These are phyloP conservation scores for Knoxia roxburghii DNA, from an alignment of 257 asterid species.

Conservation along the genomic window DNA sequence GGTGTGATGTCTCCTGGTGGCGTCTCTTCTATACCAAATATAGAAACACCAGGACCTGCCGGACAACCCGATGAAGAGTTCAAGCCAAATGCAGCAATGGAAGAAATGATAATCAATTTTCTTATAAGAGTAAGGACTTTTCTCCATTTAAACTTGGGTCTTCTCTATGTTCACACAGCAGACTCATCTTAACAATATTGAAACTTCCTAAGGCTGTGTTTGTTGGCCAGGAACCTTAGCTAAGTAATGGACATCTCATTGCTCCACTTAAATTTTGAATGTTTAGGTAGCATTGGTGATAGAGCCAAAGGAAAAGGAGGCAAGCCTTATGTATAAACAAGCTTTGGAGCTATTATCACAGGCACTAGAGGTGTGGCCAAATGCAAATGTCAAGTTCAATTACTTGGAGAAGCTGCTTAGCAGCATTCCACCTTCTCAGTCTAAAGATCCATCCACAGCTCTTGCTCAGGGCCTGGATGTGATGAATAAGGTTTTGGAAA, in stretches of 20 bases:
- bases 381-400: conserved; percentile 96
- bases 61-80: conserved; percentile 99
- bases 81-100: conserved; percentile 99
- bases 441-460: conserved; percentile 99
- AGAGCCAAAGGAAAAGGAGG: conserved; percentile 98
- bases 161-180: no score
- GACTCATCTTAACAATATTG: neutral
- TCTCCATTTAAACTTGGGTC: no score
- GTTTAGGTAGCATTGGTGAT: conserved; percentile 87
- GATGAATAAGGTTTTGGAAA: conserved; percentile 96
- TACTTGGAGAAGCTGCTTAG: conserved; percentile 94
- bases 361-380: conserved; percentile 99
- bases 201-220: neutral
- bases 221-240: neutral
- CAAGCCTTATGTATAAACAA: conserved; percentile 96
- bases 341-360: conserved; percentile 93
- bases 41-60: conserved; percentile 88
- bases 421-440: conserved; percentile 91
- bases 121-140: conserved; percentile 71
- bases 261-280: neutral
- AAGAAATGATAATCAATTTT: conserved; percentile 98
- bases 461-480: conserved; percentile 98
- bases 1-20: conserved; percentile 99
- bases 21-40: conserved; percentile 80
- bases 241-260: neutral